Percentiles rank a stretch among this genome's conserved stretches.
These are phyloP conservation scores for Euphorbia schlechtendalii DNA, from an alignment of 441 rosid genomes.

Conservation along the genomic window DNA sequence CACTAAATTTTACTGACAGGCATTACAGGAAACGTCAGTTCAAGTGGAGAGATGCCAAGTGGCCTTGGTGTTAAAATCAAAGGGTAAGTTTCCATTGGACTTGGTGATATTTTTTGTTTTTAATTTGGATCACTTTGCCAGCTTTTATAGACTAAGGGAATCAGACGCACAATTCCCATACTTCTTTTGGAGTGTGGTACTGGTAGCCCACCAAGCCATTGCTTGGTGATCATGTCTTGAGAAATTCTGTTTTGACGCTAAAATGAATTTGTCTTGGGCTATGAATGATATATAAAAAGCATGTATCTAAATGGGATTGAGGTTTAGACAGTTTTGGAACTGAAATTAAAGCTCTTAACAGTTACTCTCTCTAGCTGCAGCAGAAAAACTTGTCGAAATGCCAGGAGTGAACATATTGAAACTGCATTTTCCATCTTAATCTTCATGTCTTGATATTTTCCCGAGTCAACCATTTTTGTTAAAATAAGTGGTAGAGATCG, in stretches of 20 bases:
- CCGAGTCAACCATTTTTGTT: background rate
- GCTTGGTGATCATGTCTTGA: too few relatives aligned
- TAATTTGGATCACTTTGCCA: background rate
- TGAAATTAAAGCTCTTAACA: background rate
- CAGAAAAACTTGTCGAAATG: background rate
- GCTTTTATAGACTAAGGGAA: background rate
- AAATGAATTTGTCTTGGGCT: background rate
- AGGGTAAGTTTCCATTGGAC: slow-evolving; percentile 5
- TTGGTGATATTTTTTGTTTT: background rate
- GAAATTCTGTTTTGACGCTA: too few relatives aligned
- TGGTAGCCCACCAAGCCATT: too few relatives aligned
- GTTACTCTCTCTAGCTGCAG: background rate
- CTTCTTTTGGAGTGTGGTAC: too few relatives aligned
- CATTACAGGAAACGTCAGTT: slow-evolving; percentile 34
- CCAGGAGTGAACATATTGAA: background rate
- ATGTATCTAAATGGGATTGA: background rate
- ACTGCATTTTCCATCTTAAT: background rate
- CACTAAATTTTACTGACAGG: slow-evolving; percentile 12
- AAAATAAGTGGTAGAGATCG: too few relatives aligned
- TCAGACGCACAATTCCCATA: background rate
- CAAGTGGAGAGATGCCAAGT: slow-evolving; percentile 81
- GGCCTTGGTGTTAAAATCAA: slow-evolving; percentile 72
- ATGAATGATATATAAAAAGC: background rate
- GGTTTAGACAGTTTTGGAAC: background rate
- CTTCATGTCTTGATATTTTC: background rate